Conservation (phyloP, 2,329 filamentous ascomycete species). For the Aspergillus pseudoglaucus region DNA sequence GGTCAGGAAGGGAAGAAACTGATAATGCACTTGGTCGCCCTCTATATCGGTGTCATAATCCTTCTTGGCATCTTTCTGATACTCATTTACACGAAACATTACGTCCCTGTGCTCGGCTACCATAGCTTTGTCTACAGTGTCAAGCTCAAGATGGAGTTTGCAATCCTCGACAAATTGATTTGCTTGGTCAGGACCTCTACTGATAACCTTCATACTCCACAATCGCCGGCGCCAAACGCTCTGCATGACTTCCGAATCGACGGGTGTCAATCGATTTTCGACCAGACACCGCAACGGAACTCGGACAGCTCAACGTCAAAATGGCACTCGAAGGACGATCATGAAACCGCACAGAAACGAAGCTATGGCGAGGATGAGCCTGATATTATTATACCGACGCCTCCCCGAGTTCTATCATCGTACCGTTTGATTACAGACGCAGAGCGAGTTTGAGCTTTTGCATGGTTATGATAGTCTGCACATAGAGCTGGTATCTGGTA, state of each 20-base stretch:
- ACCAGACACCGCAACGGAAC: neutral
- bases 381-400: no score
- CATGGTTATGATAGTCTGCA: no score
- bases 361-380: no score
- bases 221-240: neutral
- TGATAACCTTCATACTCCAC: neutral
- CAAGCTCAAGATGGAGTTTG: constrained; percentile 42
- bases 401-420: no score
- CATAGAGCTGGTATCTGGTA: no score
- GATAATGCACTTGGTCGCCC: constrained; percentile 38
- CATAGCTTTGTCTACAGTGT: constrained; percentile 37
- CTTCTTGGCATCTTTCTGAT: constrained; percentile 32
- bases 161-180: constrained; percentile 34
- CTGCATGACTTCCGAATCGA: neutral
- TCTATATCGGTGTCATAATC: constrained; percentile 37
- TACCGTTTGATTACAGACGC: no score
- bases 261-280: neutral
- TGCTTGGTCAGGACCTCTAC: constrained; percentile 12
- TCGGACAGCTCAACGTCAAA: neutral
- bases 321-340: neutral
- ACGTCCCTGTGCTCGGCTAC: constrained; percentile 30
- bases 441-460: no score
- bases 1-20: constrained; percentile 30
- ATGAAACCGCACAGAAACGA: neutral
- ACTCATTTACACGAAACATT: constrained; percentile 27